A percentile compares a stretch with the other conserved stretches of the same genome.
phyloP scores from a whole-genome alignment of 1,284 basidiomycete species.

The Rhodotorula sp. region DNA sequence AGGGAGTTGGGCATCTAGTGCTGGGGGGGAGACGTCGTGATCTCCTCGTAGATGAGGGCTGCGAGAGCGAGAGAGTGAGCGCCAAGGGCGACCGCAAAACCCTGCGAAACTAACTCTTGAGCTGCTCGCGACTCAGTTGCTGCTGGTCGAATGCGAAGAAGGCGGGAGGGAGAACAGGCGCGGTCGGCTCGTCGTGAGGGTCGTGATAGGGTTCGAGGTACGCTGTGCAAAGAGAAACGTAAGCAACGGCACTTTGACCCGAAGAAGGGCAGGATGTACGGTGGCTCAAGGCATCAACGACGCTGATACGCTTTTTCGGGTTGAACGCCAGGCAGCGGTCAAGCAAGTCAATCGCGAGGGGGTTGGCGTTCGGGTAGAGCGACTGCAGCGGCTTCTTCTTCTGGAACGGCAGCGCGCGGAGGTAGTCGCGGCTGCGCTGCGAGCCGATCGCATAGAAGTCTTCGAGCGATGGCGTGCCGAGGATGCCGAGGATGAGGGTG shows the following conservation, averaged over 20 bases:
- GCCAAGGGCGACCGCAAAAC: neutral
- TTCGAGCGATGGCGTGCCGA: conserved; percentile 60
- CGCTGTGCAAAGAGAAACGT: neutral
- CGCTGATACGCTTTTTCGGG: conserved; percentile 45
- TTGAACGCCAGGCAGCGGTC: conserved; percentile 57
- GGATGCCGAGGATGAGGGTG: conserved; percentile 59
- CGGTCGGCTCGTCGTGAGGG: conserved; percentile 42
- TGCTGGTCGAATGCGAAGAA: conserved; percentile 76
- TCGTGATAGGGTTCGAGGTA: conserved; percentile 45
- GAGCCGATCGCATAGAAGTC: conserved; percentile 69
- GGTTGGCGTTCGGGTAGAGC: conserved; percentile 73
- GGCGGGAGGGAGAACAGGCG: conserved; percentile 57
- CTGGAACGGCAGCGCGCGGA: conserved; percentile 86
- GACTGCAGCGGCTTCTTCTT: conserved; percentile 71
- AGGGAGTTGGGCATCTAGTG: neutral
- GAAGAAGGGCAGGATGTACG: conserved; percentile 4
- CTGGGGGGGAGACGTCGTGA: conserved; percentile 41
- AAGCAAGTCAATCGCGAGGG: conserved; percentile 83
- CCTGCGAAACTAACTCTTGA: conserved; percentile 50
- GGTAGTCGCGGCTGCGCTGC: conserved; percentile 80
- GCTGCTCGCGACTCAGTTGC: conserved; percentile 53
- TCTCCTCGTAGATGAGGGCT: conserved; percentile 53
- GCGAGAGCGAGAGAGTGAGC: neutral
- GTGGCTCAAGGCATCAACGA: conserved; percentile 43
- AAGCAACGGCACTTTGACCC: too few species aligned